phyloP scores from a whole-genome alignment of 1,284 basidiomycete genomes.

The Pseudomicrostroma phylloplanum region DNA sequence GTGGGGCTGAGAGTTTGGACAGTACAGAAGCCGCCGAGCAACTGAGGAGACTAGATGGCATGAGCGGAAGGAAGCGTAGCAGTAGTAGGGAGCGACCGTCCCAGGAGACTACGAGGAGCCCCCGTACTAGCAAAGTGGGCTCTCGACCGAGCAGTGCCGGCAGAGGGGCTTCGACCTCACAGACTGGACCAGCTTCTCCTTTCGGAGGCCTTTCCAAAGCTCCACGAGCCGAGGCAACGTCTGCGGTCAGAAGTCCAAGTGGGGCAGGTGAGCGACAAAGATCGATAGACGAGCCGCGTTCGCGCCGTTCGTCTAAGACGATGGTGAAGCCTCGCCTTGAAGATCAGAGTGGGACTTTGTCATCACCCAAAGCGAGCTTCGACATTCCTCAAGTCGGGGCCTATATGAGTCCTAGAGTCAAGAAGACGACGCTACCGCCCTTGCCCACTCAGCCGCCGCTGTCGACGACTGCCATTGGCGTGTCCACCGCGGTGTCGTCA shows the following conservation, averaged over 20 bases:
- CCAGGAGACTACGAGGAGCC: conserved; percentile 22
- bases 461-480: conserved; percentile 10
- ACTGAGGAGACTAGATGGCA: conserved; percentile 83
- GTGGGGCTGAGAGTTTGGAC: conserved; percentile 28
- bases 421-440: conserved; percentile 33
- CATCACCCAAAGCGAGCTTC: not conserved
- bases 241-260: not conserved
- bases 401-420: conserved; percentile 29
- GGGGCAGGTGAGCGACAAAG: conserved; percentile 16
- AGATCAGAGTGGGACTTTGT: not conserved
- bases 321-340: conserved; percentile 13
- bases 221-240: not conserved
- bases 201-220: not conserved
- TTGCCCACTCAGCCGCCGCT: conserved; percentile 29
- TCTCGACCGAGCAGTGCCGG: conserved; percentile 32
- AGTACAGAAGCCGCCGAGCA: conserved; percentile 64
- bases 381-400: conserved; percentile 18
- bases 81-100: conserved; percentile 20
- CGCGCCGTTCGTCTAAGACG: conserved; percentile 21
- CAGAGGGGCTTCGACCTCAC: conserved; percentile 22
- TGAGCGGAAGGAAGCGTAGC: conserved; percentile 57
- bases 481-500: not conserved
- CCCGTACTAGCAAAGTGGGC: conserved; percentile 24
- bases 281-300: conserved; percentile 14
- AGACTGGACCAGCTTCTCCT: conserved; percentile 28